Conservation (phyloP, 345 rosid species). For the Heritiera fomes region DNA sequence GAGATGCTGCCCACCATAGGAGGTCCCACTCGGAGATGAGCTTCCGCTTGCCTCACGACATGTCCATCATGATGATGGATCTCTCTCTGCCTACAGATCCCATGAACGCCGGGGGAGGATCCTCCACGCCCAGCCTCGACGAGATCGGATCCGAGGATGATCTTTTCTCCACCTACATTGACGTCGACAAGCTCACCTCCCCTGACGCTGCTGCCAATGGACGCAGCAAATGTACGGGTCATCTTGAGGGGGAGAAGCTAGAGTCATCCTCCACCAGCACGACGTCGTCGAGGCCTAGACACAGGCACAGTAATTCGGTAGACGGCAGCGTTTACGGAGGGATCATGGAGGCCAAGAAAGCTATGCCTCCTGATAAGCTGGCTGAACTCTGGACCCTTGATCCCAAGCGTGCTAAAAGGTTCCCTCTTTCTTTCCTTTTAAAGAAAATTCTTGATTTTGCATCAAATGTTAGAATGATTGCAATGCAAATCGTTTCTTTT, state of each 20-base stretch:
- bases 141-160: conserved; percentile 63
- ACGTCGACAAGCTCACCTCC: conserved; percentile 44
- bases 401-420: conserved; percentile 83
- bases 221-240: conserved; percentile 21
- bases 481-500: not conserved
- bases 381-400: conserved; percentile 71
- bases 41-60: conserved; percentile 38
- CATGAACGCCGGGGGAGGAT: conserved; percentile 28
- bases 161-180: conserved; percentile 62
- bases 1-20: conserved; percentile 36
- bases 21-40: conserved; percentile 59
- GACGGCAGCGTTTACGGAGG: conserved; percentile 55
- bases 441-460: not conserved
- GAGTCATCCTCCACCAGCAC: conserved; percentile 9
- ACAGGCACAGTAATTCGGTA: conserved; percentile 62
- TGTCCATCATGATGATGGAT: conserved; percentile 54
- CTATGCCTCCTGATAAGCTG: conserved; percentile 74
- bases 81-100: conserved; percentile 35
- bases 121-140: conserved; percentile 40
- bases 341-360: conserved; percentile 69
- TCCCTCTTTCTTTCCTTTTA: not conserved
- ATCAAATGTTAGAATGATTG: not conserved
- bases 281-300: conserved; percentile 40
- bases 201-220: not conserved
- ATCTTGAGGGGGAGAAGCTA: conserved; percentile 16